Evolutionary conservation across 2,329 filamentous ascomycete genomes (phyloP), one percentile per base, ranked within the genome.

Genomic region (Mariannaea sp.): DNA sequence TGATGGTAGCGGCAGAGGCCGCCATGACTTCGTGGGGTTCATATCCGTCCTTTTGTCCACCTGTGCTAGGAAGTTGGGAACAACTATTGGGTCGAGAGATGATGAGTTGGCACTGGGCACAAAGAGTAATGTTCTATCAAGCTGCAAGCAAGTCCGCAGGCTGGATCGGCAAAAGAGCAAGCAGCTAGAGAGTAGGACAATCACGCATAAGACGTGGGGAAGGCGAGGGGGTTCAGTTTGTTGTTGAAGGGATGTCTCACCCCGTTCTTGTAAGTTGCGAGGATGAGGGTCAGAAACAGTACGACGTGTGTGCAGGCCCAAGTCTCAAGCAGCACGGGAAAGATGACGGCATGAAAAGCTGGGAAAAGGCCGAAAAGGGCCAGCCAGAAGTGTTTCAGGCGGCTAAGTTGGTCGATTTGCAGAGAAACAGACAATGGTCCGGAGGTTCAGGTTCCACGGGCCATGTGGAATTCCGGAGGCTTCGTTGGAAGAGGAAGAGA

Each of bases 1-100:
- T 16, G 61, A 43, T 13, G 70, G 55, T 27, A 77, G 66, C 33
- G 79, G 78, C 54, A 84, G 70, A 26, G 75, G 75, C 44, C 74
- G 72, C 81, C 81, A 84, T 61, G 67, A 66, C 47, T 65, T 65
- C n/a, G 61, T 50, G 26, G 57, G 46, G 17, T 66, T 46, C 74
- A 75, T 76, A 42, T 29, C 40, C 16, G 45, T 27, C 16, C 32
- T n/a, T n/a, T n/a, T n/a, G n/a, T n/a, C n/a, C n/a, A n/a, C n/a
- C n/a, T n/a, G n/a, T n/a, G n/a, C n/a, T n/a, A n/a, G n/a, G n/a
- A n/a, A n/a, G n/a, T n/a, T n/a, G n/a, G n/a, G n/a, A 33, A n/a
- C 27, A 16, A 26, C 24, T 41, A 36, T 33, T 41, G 30, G 20
- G 9, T 33, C 33, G 24, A 43, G 26, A 16, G n/a, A n/a, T n/a